Evolutionary conservation across 2,329 filamentous ascomycete species (phyloP).

Genomic region (Colletotrichum theobromicola): DNA sequence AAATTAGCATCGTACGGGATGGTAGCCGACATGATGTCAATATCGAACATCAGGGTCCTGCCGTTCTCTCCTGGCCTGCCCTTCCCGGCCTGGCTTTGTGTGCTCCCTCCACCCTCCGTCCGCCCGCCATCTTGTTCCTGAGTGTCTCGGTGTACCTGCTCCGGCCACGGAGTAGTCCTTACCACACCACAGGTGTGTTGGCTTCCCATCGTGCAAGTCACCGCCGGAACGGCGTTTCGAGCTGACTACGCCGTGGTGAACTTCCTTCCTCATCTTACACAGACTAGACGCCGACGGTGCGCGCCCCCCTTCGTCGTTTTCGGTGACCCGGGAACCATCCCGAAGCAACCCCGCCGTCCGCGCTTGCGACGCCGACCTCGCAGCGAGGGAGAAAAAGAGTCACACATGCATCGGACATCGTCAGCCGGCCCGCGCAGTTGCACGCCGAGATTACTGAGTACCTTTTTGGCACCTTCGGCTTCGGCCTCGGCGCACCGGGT

Average conservation of each 20-base stretch:
- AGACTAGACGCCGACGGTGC: neutral
- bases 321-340: conserved; percentile 9
- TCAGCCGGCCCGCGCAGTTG: neutral
- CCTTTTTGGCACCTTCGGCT: neutral
- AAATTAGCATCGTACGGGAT: neutral
- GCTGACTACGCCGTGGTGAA: neutral
- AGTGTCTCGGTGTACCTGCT: neutral
- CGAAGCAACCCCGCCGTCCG: neutral
- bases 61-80: neutral
- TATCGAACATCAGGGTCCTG: neutral
- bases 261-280: neutral
- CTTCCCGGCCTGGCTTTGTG: neutral
- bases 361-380: neutral
- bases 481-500: neutral
- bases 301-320: neutral
- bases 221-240: neutral
- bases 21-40: conserved; percentile 6
- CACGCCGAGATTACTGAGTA: neutral
- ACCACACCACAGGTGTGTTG: too few species aligned
- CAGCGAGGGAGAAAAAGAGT: neutral
- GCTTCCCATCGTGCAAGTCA: neutral
- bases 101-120: neutral
- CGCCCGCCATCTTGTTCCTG: neutral
- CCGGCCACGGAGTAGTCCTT: neutral
- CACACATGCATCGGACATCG: neutral